Percentiles rank a stretch among this genome's conserved stretches.
Conservation (phyloP, 208 protist species). For the Vickermania ingenoplastis region DNA sequence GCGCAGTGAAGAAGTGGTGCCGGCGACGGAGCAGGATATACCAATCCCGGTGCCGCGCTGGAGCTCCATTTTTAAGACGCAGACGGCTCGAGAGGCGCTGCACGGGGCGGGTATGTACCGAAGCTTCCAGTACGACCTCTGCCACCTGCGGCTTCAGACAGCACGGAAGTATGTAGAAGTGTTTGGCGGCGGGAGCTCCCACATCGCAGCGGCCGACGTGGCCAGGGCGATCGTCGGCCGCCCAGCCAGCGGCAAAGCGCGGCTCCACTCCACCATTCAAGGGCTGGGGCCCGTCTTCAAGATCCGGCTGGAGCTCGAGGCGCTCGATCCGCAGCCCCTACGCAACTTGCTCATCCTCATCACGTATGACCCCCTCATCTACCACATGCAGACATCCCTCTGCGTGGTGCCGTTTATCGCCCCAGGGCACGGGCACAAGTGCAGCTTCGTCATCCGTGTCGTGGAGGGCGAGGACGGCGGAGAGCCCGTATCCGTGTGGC, state of each 20-base stretch:
- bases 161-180: constrained; percentile 83
- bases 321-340: constrained; percentile 45
- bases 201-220: background rate
- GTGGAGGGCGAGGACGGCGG: constrained; percentile 42
- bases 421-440: constrained; percentile 45
- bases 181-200: constrained; percentile 34
- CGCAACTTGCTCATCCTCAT: constrained; percentile 54
- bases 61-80: constrained; percentile 90
- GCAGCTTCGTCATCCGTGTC: constrained; percentile 51
- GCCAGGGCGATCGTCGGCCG: constrained; percentile 5
- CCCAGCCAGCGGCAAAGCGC: constrained; percentile 7
- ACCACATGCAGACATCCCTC: constrained; percentile 38
- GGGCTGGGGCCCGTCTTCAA: constrained; percentile 89
- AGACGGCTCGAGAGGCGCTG: constrained; percentile 85
- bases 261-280: constrained; percentile 67
- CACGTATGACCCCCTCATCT: constrained; percentile 36
- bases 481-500: constrained; percentile 51
- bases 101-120: constrained; percentile 85
- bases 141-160: constrained; percentile 73
- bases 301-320: constrained; percentile 74
- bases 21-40: constrained; percentile 88
- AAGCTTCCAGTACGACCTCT: constrained; percentile 90
- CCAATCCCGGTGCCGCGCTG: constrained; percentile 87
- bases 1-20: constrained; percentile 24
- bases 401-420: constrained; percentile 53